phyloP scores from a whole-genome alignment of 805 yeast genomes.

The Candida quercuum region DNA sequence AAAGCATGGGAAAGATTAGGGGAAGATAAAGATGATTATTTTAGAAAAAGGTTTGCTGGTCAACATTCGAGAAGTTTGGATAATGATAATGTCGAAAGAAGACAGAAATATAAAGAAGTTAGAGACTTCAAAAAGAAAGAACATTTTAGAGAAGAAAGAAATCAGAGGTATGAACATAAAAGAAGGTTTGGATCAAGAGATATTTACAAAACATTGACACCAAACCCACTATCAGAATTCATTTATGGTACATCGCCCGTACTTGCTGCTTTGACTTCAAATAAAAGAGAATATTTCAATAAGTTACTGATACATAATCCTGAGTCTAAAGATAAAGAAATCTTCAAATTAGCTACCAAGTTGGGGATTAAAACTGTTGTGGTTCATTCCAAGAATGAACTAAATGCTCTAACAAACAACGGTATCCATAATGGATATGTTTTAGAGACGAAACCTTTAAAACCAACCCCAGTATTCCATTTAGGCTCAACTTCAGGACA shows the following conservation, averaged over 20 bases:
- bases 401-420: constrained; percentile 55
- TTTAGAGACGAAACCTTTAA: constrained; percentile 55
- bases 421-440: constrained; percentile 83
- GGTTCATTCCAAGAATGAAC: constrained; percentile 33
- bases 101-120: constrained; percentile 15
- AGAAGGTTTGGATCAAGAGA: constrained; percentile 14
- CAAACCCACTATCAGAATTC: constrained; percentile 56
- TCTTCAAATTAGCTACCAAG: constrained; percentile 42
- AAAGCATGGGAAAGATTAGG: constrained; percentile 70
- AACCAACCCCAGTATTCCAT: constrained; percentile 25
- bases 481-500: constrained; percentile 18
- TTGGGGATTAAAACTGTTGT: constrained; percentile 11
- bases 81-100: constrained; percentile 14
- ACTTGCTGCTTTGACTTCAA: constrained; percentile 56
- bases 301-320: constrained; percentile 44
- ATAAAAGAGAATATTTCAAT: constrained; percentile 47
- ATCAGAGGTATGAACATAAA: constrained; percentile 13
- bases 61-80: constrained; percentile 44
- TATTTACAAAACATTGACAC: constrained; percentile 18
- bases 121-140: constrained; percentile 11
- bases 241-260: constrained; percentile 77
- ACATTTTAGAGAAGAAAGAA: constrained; percentile 3
- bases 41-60: constrained; percentile 58
- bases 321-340: constrained; percentile 30
- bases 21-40: constrained; percentile 57